Conservation (phyloP, 805 yeast genomes). For the Kuraishia hungarica region DNA sequence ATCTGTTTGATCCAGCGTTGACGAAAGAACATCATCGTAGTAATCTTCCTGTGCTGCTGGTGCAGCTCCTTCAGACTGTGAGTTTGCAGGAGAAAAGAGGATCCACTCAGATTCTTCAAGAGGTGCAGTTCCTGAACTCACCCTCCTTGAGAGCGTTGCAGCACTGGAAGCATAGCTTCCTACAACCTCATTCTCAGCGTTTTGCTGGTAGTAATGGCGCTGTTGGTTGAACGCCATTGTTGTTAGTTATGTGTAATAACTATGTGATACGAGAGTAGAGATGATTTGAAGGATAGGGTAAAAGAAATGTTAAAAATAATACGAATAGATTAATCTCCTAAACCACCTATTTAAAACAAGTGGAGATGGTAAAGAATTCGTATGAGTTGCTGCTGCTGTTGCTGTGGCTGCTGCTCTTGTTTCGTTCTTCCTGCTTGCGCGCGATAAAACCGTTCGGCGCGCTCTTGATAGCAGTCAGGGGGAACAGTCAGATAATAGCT, state of each 20-base stretch:
- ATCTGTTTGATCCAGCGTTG: slow-evolving; percentile 10
- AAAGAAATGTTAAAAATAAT: too few species aligned
- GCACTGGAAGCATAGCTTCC: neutral
- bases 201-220: neutral
- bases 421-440: neutral
- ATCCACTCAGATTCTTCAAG: slow-evolving; percentile 22
- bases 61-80: slow-evolving; percentile 7
- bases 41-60: slow-evolving; percentile 7
- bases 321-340: neutral
- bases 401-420: neutral
- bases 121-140: neutral
- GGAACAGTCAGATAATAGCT: neutral
- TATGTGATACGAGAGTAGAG: neutral
- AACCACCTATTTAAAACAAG: neutral
- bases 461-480: neutral
- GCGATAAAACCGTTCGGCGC: neutral
- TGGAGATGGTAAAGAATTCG: neutral
- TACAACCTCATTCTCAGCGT: neutral
- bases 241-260: neutral
- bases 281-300: too few species aligned
- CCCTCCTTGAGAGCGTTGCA: neutral
- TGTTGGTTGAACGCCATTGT: slow-evolving; percentile 2
- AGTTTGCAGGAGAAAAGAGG: slow-evolving; percentile 17
- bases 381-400: neutral
- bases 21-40: slow-evolving; percentile 17